Evolutionary conservation across 371 early-diverging fungal species (phyloP).

Genomic region (Umbelopsis sp.): DNA sequence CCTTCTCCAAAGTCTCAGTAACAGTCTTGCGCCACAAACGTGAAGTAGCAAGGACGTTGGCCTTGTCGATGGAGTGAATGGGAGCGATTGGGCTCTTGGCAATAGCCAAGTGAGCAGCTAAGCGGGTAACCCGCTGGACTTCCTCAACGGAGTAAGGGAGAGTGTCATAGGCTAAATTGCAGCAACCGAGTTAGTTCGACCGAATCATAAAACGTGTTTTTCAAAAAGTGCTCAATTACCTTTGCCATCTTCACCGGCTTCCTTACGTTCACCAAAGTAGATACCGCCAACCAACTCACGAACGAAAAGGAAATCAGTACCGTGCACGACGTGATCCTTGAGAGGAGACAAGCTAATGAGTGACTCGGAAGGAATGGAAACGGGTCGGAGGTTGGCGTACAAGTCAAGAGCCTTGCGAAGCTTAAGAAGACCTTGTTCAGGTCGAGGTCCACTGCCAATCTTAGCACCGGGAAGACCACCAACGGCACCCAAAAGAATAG

Average conservation of each 20-base stretch:
- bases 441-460: slow-evolving; percentile 90
- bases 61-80: slow-evolving; percentile 96
- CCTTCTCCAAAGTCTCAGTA: slow-evolving; percentile 80
- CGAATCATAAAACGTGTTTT: background rate
- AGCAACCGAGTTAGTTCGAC: background rate
- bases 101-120: slow-evolving; percentile 85
- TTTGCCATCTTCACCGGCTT: slow-evolving; percentile 81
- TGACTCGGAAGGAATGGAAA: slow-evolving; percentile 88
- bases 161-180: slow-evolving; percentile 77
- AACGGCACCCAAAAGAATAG: slow-evolving; percentile 95
- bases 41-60: slow-evolving; percentile 96
- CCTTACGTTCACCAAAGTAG: slow-evolving; percentile 94
- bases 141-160: slow-evolving; percentile 90
- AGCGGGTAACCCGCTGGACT: slow-evolving; percentile 90
- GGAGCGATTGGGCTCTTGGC: slow-evolving; percentile 79
- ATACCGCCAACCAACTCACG: slow-evolving; percentile 96
- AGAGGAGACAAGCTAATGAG: slow-evolving; percentile 85
- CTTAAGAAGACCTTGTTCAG: slow-evolving; percentile 92
- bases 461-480: slow-evolving; percentile 87
- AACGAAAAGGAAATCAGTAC: slow-evolving; percentile 88
- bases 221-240: slow-evolving; percentile 28
- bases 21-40: slow-evolving; percentile 95
- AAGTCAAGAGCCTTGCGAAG: slow-evolving; percentile 89
- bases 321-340: slow-evolving; percentile 87
- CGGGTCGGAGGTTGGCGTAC: slow-evolving; percentile 96